A percentile compares a stretch with the other conserved stretches of the same genome.
Conservation (phyloP, 176 grass and related monocot genomes). For the Musa acuminata region DNA sequence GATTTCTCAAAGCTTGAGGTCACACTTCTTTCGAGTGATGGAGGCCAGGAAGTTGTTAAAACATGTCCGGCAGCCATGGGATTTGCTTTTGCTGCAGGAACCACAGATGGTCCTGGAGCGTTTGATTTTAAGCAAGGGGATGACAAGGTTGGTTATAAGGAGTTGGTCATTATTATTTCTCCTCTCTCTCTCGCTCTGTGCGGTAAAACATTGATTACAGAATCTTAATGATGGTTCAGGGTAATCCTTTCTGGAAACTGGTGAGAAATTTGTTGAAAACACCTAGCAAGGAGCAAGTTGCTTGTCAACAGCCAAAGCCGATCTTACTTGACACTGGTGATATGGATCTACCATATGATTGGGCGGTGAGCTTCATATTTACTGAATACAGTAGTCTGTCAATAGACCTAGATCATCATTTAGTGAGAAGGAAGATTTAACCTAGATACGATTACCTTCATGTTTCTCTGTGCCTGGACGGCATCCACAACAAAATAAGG, state of each 20-base stretch:
- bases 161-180: not conserved
- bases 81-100: slow-evolving; percentile 97
- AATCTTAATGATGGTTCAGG: slow-evolving; percentile 30
- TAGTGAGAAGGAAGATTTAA: not conserved
- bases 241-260: slow-evolving; percentile 89
- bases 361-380: slow-evolving; percentile 57
- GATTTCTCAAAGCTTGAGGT: slow-evolving; percentile 87
- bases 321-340: slow-evolving; percentile 98
- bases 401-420: not conserved
- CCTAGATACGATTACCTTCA: not conserved
- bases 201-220: not conserved
- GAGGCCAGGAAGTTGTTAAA: slow-evolving; percentile 45
- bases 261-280: slow-evolving; percentile 77
- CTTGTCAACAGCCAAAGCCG: slow-evolving; percentile 89
- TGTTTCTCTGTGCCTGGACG: not conserved
- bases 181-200: not conserved
- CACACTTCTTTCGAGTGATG: slow-evolving; percentile 38
- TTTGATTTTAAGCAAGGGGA: slow-evolving; percentile 99
- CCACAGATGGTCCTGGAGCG: slow-evolving; percentile 94
- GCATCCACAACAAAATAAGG: too few species aligned
- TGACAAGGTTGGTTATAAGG: slow-evolving; percentile 45
- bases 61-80: slow-evolving; percentile 98
- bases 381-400: not conserved
- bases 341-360: slow-evolving; percentile 83
- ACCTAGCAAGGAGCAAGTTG: slow-evolving; percentile 68